Evolutionary conservation across 495 filamentous ascomycete genomes (phyloP).

Genomic region (Massariosphaeria phaeospora): DNA sequence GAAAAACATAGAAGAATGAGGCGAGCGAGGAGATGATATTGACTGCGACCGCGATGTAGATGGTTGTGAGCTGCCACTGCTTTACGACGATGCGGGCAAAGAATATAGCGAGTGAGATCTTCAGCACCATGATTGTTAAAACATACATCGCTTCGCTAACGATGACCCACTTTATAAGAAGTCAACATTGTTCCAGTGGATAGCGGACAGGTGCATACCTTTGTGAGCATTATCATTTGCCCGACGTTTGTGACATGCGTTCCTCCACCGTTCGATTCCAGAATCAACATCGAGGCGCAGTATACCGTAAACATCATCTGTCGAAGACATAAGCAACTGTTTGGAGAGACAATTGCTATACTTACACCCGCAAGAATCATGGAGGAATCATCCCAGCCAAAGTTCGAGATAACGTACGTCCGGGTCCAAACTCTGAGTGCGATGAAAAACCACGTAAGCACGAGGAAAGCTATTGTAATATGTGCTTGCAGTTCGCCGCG

Average conservation of each 20-base stretch:
- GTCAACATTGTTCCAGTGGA: neutral
- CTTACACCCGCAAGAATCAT: constrained; percentile 35
- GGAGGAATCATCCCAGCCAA: constrained; percentile 38
- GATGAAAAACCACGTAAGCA: constrained; percentile 33
- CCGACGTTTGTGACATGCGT: constrained; percentile 22
- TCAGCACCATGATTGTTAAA: constrained; percentile 32
- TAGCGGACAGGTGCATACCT: constrained; percentile 6
- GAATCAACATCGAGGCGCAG: constrained; percentile 17
- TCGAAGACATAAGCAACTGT: neutral
- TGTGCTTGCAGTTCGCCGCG: constrained; percentile 13
- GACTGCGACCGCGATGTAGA: constrained; percentile 31
- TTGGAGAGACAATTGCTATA: neutral
- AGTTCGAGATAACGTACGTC: constrained; percentile 28
- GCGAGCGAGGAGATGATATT: constrained; percentile 23
- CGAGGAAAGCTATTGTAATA: constrained; percentile 33
- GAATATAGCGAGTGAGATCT: constrained; percentile 40
- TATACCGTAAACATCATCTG: constrained; percentile 27
- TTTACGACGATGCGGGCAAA: constrained; percentile 36
- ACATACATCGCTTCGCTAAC: constrained; percentile 31
- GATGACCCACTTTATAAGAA: constrained; percentile 27
- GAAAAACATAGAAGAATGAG: constrained; percentile 35
- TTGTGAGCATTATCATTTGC: constrained; percentile 13
- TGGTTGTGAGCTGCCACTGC: constrained; percentile 30
- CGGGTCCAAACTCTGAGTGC: constrained; percentile 35
- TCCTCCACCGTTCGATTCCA: constrained; percentile 25